phyloP scores from a whole-genome alignment of 306 rosid species.

The Geum urbanum region DNA sequence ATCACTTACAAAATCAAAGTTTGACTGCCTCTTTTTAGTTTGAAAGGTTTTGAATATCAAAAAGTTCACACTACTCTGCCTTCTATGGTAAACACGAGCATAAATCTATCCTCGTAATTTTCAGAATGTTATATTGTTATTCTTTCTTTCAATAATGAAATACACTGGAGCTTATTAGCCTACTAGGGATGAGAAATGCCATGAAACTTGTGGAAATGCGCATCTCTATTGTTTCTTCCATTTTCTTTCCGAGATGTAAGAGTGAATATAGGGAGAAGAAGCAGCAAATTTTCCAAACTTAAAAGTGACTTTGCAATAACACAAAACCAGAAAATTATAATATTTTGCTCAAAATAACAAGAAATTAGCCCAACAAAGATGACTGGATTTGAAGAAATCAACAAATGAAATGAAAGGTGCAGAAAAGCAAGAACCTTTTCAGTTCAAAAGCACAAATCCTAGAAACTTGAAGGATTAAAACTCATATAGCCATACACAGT shows the following conservation, averaged over 20 bases:
- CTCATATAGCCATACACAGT: slow-evolving; percentile 5
- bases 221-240: neutral
- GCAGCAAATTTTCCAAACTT: neutral
- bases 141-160: neutral
- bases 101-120: neutral
- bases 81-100: slow-evolving; percentile 1
- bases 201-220: neutral
- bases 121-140: neutral
- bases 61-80: neutral
- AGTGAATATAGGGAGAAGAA: neutral
- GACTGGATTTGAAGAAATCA: neutral
- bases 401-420: neutral
- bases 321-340: neutral
- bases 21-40: neutral
- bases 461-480: neutral
- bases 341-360: neutral
- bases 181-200: neutral
- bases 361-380: neutral
- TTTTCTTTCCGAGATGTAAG: slow-evolving; percentile 4
- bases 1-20: neutral
- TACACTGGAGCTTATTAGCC: neutral
- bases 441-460: neutral
- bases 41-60: neutral
- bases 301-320: neutral
- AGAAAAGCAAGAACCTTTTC: no score